A percentile compares a stretch with the other conserved stretches of the same genome.
Conservation (phyloP, 345 rosid genomes). For the Syzygium aromaticum region DNA sequence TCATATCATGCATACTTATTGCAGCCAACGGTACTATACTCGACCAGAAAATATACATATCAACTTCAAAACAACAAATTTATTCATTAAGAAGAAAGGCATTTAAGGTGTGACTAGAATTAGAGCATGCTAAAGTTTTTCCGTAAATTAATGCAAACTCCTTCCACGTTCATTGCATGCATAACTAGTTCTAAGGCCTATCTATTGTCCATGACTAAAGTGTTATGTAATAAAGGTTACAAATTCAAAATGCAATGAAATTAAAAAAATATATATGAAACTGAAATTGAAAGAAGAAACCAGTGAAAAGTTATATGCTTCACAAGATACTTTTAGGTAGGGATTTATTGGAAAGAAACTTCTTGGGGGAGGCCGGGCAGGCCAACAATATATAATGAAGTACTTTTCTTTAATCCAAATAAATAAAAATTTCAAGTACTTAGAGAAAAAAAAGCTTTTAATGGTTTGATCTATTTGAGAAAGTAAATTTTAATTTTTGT, state of each 20-base stretch:
- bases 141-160: background rate
- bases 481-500: too few species aligned
- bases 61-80: background rate
- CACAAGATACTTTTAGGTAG: background rate
- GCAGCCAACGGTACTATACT: background rate
- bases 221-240: background rate
- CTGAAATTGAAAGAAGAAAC: background rate
- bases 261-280: background rate
- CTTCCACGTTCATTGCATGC: background rate
- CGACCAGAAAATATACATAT: background rate
- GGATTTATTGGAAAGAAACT: background rate
- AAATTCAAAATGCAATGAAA: background rate
- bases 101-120: background rate
- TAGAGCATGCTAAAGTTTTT: background rate
- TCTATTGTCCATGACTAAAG: background rate
- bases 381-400: fast-evolving
- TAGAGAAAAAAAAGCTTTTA: background rate
- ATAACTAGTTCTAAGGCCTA: background rate
- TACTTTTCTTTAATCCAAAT: fast-evolving
- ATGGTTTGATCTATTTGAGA: too few species aligned
- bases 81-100: background rate
- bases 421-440: background rate
- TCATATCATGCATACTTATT: background rate
- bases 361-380: background rate
- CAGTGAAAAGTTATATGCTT: fast-evolving